Evolutionary conservation across 148 eudicot genomes (phyloP), one percentile per base, ranked within the genome.

Genomic region (Cornus suecica): DNA sequence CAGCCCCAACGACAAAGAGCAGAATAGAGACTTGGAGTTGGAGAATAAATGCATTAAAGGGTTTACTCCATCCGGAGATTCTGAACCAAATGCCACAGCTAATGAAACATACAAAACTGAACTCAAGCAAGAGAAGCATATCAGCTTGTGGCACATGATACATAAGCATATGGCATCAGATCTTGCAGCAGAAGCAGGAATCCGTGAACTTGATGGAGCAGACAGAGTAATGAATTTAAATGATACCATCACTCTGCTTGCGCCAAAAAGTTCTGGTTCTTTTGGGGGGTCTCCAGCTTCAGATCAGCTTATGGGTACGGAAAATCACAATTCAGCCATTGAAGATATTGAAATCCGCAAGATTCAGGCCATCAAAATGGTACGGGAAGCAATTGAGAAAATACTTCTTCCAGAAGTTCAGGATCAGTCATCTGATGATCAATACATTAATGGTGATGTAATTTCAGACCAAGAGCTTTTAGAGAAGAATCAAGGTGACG

Each of bases 91-190:
- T 29, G 41, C 65, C 23, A n/a, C 41, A 27, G 45, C 58, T 54
- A 52, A 69, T 58, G 84, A 78, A 70, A 80, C 42, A 70, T 56
- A 54, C 69, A 76, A 71, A 41, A 41, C 82, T 51, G 68, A 74
- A 63, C 65, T 79, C 54, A 85, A 85, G 77, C 81, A 81, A 74
- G 83, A 72, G 54, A 93, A 84, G 79, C 88, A 86, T 68, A 82
- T 83, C 70, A 88, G 91, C 80, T 86, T 95, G 91, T 95, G 99
- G 99, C 80, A 80, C 68, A 76, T 92, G 81, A 87, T 95, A 37
- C 94, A 95, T 78, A 86, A 87, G 31, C 91, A 90, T 63, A 86
- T 89, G 79, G 79, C 80, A 66, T 76, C 87, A 52, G 84, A 77
- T 68, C 79, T 79, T 65, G 80, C 79, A 68, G 75, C 73, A 71